Evolutionary conservation across 2,329 filamentous ascomycete genomes (phyloP).

Genomic region (Eurotiales sp.): DNA sequence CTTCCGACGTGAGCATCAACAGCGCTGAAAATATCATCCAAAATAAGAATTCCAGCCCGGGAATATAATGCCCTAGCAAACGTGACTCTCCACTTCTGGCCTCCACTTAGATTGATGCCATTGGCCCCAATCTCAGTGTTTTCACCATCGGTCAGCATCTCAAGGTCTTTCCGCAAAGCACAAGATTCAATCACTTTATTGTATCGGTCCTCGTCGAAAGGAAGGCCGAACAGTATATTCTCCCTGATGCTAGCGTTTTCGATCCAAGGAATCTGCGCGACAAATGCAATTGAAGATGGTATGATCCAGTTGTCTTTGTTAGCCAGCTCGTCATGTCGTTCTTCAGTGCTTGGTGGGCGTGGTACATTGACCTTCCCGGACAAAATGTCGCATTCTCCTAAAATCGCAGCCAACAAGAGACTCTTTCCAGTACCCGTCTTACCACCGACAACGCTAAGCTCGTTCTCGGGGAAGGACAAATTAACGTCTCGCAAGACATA

Average conservation of each 20-base stretch:
- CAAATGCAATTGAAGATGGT: constrained; percentile 66
- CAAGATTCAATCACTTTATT: constrained; percentile 67
- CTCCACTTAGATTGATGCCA: constrained; percentile 78
- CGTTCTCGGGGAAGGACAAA: constrained; percentile 63
- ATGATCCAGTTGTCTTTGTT: constrained; percentile 64
- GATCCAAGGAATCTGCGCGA: constrained; percentile 79
- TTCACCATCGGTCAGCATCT: constrained; percentile 73
- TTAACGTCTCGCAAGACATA: constrained; percentile 65
- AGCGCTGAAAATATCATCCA: constrained; percentile 80
- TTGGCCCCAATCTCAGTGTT: constrained; percentile 79
- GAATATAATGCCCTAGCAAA: constrained; percentile 79
- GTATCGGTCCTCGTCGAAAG: constrained; percentile 66
- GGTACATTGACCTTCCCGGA: constrained; percentile 56
- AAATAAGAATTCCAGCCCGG: constrained; percentile 67
- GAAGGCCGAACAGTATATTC: constrained; percentile 75
- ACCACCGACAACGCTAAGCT: constrained; percentile 71
- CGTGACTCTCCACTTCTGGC: constrained; percentile 77
- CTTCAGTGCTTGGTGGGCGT: constrained; percentile 45
- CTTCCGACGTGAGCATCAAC: constrained; percentile 78
- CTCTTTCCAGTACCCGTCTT: constrained; percentile 77
- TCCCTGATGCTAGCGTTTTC: constrained; percentile 75
- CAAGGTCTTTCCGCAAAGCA: constrained; percentile 69
- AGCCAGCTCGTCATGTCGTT: constrained; percentile 61
- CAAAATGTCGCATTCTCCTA: constrained; percentile 71
- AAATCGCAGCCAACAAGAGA: constrained; percentile 66